These are phyloP conservation scores for Silene coronaria DNA, from an alignment of 179 eudicot species.

Conservation along the genomic window DNA sequence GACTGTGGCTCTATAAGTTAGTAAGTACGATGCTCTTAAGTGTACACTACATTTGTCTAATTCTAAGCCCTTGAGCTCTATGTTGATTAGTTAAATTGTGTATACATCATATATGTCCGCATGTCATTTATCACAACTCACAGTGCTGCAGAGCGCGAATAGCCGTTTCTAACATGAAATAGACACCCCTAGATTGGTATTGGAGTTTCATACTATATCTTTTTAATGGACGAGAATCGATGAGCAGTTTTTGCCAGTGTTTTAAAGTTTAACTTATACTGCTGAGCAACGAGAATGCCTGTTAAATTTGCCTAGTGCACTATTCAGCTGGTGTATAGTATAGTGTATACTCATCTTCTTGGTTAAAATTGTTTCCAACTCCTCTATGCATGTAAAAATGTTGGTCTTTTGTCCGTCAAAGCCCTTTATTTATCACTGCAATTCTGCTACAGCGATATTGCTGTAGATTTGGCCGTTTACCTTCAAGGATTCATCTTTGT, in stretches of 20 bases:
- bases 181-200: not conserved
- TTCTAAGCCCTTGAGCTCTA: not conserved
- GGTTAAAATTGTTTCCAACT: not conserved
- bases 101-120: not conserved
- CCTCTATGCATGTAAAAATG: not conserved
- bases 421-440: not conserved
- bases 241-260: not conserved
- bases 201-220: not conserved
- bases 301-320: not conserved
- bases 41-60: too few relatives aligned
- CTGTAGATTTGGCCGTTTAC: not conserved
- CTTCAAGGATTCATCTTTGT: slow-evolving; percentile 4
- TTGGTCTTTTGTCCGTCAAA: not conserved
- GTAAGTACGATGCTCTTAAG: too few relatives aligned
- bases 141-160: not conserved
- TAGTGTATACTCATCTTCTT: not conserved
- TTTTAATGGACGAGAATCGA: not conserved
- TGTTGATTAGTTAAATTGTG: not conserved
- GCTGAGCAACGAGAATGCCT: not conserved
- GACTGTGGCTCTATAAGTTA: too few relatives aligned
- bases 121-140: not conserved
- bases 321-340: too few relatives aligned
- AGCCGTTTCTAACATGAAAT: not conserved
- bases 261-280: not conserved
- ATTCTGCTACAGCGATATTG: not conserved